Percentiles rank a stretch among this genome's conserved stretches.
phyloP scores from a whole-genome alignment of 139 green algal species.

The Spirogloea muscicola region DNA sequence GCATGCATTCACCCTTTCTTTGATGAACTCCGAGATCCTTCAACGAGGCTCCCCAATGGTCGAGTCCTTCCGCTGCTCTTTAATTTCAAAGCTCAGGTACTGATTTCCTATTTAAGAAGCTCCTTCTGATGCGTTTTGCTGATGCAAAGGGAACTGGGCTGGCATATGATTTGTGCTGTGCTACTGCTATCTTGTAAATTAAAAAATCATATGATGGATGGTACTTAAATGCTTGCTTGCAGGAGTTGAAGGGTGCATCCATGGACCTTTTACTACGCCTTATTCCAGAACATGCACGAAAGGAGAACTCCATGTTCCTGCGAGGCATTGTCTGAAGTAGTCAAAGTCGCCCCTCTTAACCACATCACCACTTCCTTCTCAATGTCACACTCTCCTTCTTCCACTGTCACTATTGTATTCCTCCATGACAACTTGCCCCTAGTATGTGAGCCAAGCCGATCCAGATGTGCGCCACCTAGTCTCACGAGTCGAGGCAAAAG shows the following conservation, averaged over 20 bases:
- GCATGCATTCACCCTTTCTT: constrained; percentile 84
- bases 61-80: constrained; percentile 78
- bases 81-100: constrained; percentile 65
- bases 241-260: constrained; percentile 41
- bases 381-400: too few relatives aligned
- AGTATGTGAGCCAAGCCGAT: neutral
- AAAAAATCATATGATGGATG: too few relatives aligned
- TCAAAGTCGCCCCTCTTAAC: too few relatives aligned
- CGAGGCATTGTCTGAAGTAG: neutral
- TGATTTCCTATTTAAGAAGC: too few relatives aligned
- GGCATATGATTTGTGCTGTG: too few relatives aligned
- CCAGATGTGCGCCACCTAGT: neutral
- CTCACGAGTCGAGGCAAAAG: neutral
- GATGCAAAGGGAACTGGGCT: too few relatives aligned
- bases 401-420: too few relatives aligned
- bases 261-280: constrained; percentile 19
- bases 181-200: too few relatives aligned
- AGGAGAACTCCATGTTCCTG: constrained; percentile 28
- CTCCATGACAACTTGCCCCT: neutral
- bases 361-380: too few relatives aligned
- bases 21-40: constrained; percentile 85
- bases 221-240: too few relatives aligned
- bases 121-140: too few relatives aligned
- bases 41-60: constrained; percentile 76
- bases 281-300: constrained; percentile 38